Evolutionary conservation across 495 filamentous ascomycete genomes (phyloP).

Genomic region (Cercophora sp.): DNA sequence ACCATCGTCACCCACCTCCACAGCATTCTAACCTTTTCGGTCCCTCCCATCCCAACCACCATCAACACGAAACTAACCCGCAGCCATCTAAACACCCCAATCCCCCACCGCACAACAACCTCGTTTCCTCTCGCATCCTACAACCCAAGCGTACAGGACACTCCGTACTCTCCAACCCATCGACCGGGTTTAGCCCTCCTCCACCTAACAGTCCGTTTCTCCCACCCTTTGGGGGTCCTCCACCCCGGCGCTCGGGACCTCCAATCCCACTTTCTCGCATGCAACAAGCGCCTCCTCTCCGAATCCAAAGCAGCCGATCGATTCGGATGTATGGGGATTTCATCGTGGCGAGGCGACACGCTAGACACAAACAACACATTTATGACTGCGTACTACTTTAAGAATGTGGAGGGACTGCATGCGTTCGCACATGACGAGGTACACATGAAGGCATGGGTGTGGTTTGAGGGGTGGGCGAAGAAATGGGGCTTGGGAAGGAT

Average conservation of each 20-base stretch:
- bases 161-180: not conserved
- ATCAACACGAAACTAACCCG: slow-evolving; percentile 9
- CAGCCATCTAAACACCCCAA: not conserved
- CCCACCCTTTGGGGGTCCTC: slow-evolving; percentile 33
- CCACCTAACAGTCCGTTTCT: slow-evolving; percentile 25
- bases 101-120: not conserved
- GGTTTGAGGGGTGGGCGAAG: slow-evolving; percentile 23
- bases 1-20: slow-evolving; percentile 25
- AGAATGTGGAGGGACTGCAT: slow-evolving; percentile 42
- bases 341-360: slow-evolving; percentile 19
- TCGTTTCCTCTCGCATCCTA: not conserved
- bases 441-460: slow-evolving; percentile 47
- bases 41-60: not conserved
- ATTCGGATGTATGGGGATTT: slow-evolving; percentile 32
- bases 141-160: not conserved
- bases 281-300: slow-evolving; percentile 2
- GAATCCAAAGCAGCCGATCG: slow-evolving; percentile 10
- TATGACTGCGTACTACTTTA: slow-evolving; percentile 46
- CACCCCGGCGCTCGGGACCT: slow-evolving; percentile 28
- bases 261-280: slow-evolving; percentile 21
- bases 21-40: not conserved
- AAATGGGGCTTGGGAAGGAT: slow-evolving; percentile 4
- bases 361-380: slow-evolving; percentile 31
- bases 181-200: slow-evolving; percentile 17
- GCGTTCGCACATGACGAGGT: slow-evolving; percentile 44